Percentiles rank a stretch among this genome's conserved stretches.
phyloP scores from a whole-genome alignment of 805 yeast genomes.

The Starmerella geochares region DNA sequence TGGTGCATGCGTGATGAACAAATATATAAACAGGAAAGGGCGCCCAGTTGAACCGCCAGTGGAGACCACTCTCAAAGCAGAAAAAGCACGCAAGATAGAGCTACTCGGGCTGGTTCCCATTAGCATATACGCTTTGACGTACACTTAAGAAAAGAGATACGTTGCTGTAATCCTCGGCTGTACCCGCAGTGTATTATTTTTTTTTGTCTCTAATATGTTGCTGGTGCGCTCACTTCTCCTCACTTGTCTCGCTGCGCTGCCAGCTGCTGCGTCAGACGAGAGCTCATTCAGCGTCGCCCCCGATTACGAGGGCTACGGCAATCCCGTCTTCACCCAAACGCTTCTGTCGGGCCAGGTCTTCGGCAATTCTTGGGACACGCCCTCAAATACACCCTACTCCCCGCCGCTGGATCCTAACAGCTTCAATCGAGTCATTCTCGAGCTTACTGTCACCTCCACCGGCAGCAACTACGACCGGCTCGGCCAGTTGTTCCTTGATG shows the following conservation, averaged over 20 bases:
- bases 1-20: not conserved
- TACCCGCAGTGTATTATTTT: not conserved
- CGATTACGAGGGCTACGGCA: slow-evolving; percentile 12
- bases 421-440: slow-evolving; percentile 33
- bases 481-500: slow-evolving; percentile 34
- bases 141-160: not conserved
- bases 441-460: slow-evolving; percentile 30
- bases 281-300: slow-evolving; percentile 13
- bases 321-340: slow-evolving; percentile 11
- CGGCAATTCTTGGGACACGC: slow-evolving; percentile 32
- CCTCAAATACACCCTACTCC: slow-evolving; percentile 27
- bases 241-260: not conserved
- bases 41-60: not conserved
- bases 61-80: not conserved
- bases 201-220: not conserved
- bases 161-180: not conserved
- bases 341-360: slow-evolving; percentile 27
- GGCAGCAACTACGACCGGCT: slow-evolving; percentile 35
- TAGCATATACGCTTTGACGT: not conserved
- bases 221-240: not conserved
- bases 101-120: slow-evolving; percentile 4
- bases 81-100: not conserved
- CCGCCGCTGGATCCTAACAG: slow-evolving; percentile 27
- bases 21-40: not conserved
- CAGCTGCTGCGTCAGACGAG: slow-evolving; percentile 8